A percentile compares a stretch with the other conserved stretches of the same genome.
phyloP scores from a whole-genome alignment of 1,139 yeast genomes.

The Sugiyamaella xylanicola region DNA sequence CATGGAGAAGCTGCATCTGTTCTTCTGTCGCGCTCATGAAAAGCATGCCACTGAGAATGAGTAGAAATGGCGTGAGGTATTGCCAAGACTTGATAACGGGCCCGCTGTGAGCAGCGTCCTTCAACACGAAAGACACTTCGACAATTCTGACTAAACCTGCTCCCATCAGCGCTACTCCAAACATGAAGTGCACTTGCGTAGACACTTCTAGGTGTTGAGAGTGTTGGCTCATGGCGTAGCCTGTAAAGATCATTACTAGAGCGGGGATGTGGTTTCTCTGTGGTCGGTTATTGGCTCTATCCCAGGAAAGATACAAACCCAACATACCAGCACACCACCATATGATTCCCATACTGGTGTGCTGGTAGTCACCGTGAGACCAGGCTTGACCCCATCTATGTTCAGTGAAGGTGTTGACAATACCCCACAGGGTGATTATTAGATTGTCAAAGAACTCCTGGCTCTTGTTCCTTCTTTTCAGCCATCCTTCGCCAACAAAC shows the following conservation, averaged over 20 bases:
- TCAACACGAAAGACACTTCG: slow-evolving; percentile 72
- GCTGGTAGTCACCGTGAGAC: slow-evolving; percentile 86
- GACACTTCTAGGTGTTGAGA: slow-evolving; percentile 72
- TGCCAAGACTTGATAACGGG: slow-evolving; percentile 70
- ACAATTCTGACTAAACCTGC: slow-evolving; percentile 76
- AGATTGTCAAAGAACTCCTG: slow-evolving; percentile 86
- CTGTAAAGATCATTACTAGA: slow-evolving; percentile 77
- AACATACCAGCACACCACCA: slow-evolving; percentile 95
- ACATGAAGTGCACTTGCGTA: slow-evolving; percentile 83
- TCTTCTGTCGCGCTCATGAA: slow-evolving; percentile 95
- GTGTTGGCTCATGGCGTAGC: slow-evolving; percentile 93
- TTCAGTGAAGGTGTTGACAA: slow-evolving; percentile 91
- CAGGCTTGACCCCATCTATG: slow-evolving; percentile 95
- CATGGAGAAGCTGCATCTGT: slow-evolving; percentile 69
- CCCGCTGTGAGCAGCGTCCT: slow-evolving; percentile 47
- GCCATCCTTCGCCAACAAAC: slow-evolving; percentile 49
- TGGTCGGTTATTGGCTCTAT: slow-evolving; percentile 47
- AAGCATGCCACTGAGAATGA: slow-evolving; percentile 73
- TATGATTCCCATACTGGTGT: slow-evolving; percentile 91
- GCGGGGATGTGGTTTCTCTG: slow-evolving; percentile 79
- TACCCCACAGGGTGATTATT: slow-evolving; percentile 86
- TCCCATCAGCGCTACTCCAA: slow-evolving; percentile 75
- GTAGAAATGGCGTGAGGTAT: slow-evolving; percentile 77
- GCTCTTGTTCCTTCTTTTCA: slow-evolving; percentile 51
- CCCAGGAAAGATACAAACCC: slow-evolving; percentile 73